Base-by-base conservation (phyloP, 83 land plant genomes). In the Picea engelmannii region DNA sequence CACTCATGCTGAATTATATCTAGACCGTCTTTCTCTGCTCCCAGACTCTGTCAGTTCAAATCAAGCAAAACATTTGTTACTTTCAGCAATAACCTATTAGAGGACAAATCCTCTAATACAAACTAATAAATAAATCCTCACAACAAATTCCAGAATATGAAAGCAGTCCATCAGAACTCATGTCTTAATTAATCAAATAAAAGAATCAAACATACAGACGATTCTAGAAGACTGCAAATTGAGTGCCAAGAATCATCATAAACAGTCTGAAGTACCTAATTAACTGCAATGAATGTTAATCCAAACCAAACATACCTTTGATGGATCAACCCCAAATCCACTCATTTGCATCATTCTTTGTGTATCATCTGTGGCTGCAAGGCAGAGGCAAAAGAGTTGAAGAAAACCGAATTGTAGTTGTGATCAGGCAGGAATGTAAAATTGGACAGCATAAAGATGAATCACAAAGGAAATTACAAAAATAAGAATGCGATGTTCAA, bases 281-380 rank as follows among this genome's bases (percentile, higher is more conserved):
- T 15, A 59, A 79, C 17, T 59, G 15, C 20, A 20, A 80, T 17
- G 47, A 18, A 31, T 21, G 81, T 25, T 59, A 5, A 8, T 52
- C n/a, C 13, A 83, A 47, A 44, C 49, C 7, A 21, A 69, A 10
- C 87, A 35, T 89, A 95, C 98, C 98, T 90, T 95, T 65, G 96
- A 76, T 11, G 99, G 93, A 83, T 97, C 98, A 55, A 90, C 35
- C 40, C 99, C 99, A 88, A 97, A 91, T 47, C 99, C 99, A 83
- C 98, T 80, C 99, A 97, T 97, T 83, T 97, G 99, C 99, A 97
- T 95, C 96, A 97, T 90, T 69, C 91, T 80, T 80, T 97, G 99
- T 64, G 99, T 90, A 79, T 97, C 99, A 87, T 97, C 99, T 17
- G 85, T 91, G 40, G 99, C 98, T 95, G 94, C 49, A 86, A 69